Percentiles rank a stretch among this genome's conserved stretches.
Evolutionary conservation across 2,329 filamentous ascomycete genomes (phyloP).

Genomic region (Fusarium sp.): DNA sequence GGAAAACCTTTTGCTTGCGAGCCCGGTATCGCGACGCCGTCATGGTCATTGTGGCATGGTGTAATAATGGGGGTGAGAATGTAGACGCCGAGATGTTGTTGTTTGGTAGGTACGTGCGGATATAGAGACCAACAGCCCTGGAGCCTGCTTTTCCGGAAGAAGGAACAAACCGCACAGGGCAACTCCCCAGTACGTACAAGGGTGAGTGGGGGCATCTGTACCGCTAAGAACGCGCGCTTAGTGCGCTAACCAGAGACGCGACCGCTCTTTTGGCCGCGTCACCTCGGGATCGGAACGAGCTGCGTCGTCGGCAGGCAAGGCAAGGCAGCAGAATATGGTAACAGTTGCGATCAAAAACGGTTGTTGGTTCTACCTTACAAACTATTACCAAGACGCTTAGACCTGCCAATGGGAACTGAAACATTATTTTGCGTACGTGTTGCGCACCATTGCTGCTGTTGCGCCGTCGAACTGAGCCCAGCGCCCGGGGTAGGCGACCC

Average conservation of each 20-base stretch:
- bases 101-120: slow-evolving; percentile 29
- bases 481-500: slow-evolving; percentile 12
- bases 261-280: not conserved
- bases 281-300: not conserved
- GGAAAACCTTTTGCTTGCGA: slow-evolving; percentile 62
- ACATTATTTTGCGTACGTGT: not conserved
- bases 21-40: slow-evolving; percentile 57
- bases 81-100: slow-evolving; percentile 23
- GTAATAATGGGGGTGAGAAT: slow-evolving; percentile 30
- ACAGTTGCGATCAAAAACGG: not conserved
- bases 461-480: slow-evolving; percentile 32
- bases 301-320: not conserved
- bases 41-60: slow-evolving; percentile 41
- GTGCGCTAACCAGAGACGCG: slow-evolving; percentile 17
- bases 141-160: not conserved
- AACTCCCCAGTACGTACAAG: slow-evolving; percentile 14
- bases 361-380: not conserved
- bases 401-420: not conserved
- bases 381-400: not conserved
- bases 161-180: not conserved
- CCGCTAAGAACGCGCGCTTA: slow-evolving; percentile 28
- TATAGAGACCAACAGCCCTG: not conserved
- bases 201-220: not conserved
- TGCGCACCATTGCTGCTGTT: not conserved
- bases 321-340: not conserved